Evolutionary conservation across 2,329 filamentous ascomycete genomes (phyloP).

Genomic region (Penicillium sp.): DNA sequence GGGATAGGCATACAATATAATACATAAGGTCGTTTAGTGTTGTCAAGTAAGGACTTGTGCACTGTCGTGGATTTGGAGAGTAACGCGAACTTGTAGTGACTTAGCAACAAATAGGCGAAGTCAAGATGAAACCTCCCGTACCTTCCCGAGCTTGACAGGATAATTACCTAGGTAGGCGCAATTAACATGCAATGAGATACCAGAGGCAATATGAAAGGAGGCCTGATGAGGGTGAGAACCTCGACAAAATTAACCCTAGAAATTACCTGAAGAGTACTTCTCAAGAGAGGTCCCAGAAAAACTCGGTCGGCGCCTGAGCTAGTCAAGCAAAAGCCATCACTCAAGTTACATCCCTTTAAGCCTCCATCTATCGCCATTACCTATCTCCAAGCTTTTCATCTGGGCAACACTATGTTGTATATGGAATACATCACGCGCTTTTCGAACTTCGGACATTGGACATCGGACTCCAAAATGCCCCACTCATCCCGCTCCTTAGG

Average conservation of each 20-base stretch:
- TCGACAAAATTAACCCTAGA: background rate
- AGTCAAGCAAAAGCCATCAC: background rate
- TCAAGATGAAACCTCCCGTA: background rate
- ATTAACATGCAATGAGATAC: background rate
- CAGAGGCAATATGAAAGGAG: background rate
- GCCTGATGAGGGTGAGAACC: background rate
- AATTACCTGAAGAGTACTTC: background rate
- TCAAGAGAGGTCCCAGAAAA: no score
- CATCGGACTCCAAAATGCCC: background rate
- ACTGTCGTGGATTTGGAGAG: background rate
- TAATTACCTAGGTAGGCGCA: background rate
- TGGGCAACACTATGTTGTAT: no score
- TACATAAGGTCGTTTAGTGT: background rate
- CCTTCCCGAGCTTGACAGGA: background rate
- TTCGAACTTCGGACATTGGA: background rate
- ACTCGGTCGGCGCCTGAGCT: background rate
- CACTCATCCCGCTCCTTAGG: background rate
- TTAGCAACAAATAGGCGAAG: background rate
- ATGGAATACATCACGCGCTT: no score
- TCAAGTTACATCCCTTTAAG: background rate
- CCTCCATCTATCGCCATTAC: background rate
- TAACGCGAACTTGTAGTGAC: background rate
- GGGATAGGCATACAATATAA: background rate
- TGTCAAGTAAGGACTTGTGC: slow-evolving; percentile 1
- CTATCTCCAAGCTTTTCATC: background rate